Evolutionary conservation across 2,329 filamentous ascomycete species (phyloP).

Genomic region (Colletotrichum camelliae): DNA sequence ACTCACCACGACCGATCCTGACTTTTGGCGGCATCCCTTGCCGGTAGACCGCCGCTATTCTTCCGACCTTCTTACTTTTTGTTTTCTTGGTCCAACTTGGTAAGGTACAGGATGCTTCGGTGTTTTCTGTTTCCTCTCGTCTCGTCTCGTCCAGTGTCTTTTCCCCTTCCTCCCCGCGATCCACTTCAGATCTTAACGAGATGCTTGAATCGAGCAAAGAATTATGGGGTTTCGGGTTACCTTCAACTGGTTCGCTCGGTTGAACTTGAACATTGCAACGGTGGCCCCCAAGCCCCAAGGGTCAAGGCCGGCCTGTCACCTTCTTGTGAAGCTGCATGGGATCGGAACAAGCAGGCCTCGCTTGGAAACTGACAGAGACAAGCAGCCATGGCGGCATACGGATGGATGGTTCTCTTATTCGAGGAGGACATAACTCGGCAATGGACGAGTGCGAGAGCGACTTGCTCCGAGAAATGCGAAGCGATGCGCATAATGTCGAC

Average conservation of each 20-base stretch:
- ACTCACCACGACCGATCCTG: background rate
- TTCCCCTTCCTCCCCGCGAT: conserved; percentile 8
- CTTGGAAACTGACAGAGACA: background rate
- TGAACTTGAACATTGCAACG: background rate
- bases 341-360: conserved; percentile 2
- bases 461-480: background rate
- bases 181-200: conserved; percentile 22
- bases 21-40: background rate
- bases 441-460: background rate
- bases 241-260: background rate
- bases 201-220: conserved; percentile 18
- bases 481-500: background rate
- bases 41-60: conserved; percentile 7
- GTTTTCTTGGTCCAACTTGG: background rate
- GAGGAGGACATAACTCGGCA: background rate
- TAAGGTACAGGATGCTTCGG: background rate
- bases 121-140: background rate
- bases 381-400: background rate
- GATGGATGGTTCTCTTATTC: background rate
- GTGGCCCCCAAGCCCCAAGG: background rate
- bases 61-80: background rate
- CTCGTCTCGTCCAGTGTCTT: background rate
- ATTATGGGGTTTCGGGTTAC: conserved; percentile 5
- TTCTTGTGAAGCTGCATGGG: background rate
- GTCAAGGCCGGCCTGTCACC: background rate